These are phyloP conservation scores for Talaromyces funiculosus DNA, from an alignment of 2,329 filamentous ascomycete species.

Conservation along the genomic window DNA sequence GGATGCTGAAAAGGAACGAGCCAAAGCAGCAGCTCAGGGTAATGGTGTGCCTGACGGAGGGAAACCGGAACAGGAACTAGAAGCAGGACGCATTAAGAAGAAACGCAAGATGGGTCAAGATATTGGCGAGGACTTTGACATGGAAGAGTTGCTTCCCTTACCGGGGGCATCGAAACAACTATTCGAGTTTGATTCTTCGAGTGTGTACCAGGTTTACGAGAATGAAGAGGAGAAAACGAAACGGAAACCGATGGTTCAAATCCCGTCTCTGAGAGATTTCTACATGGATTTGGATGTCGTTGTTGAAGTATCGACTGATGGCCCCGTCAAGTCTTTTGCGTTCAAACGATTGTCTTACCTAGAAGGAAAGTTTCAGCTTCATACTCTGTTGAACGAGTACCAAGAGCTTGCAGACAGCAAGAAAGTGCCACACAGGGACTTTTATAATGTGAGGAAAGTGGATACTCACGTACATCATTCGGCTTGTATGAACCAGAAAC, in stretches of 20 bases:
- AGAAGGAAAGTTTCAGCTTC: constrained; percentile 95
- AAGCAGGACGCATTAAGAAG: constrained; percentile 48
- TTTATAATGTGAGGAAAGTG: constrained; percentile 98
- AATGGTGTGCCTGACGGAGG: neutral
- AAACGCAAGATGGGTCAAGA: constrained; percentile 80
- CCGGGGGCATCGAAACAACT: constrained; percentile 65
- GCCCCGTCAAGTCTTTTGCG: constrained; percentile 93
- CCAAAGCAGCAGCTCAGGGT: neutral
- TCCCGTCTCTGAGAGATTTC: constrained; percentile 91
- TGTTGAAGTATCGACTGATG: constrained; percentile 84
- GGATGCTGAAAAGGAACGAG: constrained; percentile 48
- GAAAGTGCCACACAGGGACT: constrained; percentile 93
- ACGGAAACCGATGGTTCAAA: constrained; percentile 62
- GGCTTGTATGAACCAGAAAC: constrained; percentile 99
- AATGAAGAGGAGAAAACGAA: constrained; percentile 58
- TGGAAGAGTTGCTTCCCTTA: constrained; percentile 70
- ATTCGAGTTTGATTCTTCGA: constrained; percentile 73
- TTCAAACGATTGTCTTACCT: constrained; percentile 91
- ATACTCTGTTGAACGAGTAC: constrained; percentile 89
- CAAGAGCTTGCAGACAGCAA: constrained; percentile 98
- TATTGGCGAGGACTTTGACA: constrained; percentile 86
- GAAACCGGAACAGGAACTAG: constrained; percentile 21
- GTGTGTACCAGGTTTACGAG: constrained; percentile 90
- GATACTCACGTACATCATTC: constrained; percentile 99
- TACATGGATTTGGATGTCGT: constrained; percentile 91